phyloP scores from a whole-genome alignment of 1,139 yeast species.

The Lodderomyces orthopsilosis region DNA sequence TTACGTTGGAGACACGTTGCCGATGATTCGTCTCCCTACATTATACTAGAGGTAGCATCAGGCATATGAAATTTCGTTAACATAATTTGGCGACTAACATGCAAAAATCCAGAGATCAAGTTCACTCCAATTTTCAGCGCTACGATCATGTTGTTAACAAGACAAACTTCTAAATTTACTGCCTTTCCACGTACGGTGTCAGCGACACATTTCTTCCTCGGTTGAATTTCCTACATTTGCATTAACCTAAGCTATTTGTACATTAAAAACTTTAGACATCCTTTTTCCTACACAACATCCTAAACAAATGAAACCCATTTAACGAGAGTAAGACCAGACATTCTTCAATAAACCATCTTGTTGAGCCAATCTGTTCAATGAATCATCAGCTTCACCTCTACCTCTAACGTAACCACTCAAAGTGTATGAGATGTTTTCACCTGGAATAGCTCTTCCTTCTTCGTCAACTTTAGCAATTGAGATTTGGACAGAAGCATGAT shows the following conservation, averaged over 20 bases:
- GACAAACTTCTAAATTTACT: background rate
- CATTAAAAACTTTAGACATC: constrained; percentile 1
- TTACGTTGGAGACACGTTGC: too few relatives aligned
- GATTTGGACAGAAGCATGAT: constrained; percentile 95
- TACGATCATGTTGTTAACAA: too few relatives aligned
- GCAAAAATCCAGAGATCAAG: too few relatives aligned
- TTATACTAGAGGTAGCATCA: too few relatives aligned
- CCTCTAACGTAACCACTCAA: constrained; percentile 88
- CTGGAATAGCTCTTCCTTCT: constrained; percentile 93
- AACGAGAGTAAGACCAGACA: constrained; percentile 99
- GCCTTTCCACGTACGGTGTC: background rate
- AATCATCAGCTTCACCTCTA: constrained; percentile 93
- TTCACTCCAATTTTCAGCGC: too few relatives aligned
- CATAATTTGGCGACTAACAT: too few relatives aligned
- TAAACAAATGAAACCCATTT: constrained; percentile 29
- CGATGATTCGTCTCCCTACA: too few relatives aligned
- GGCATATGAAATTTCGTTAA: too few relatives aligned
- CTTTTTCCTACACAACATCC: background rate
- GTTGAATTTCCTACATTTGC: background rate
- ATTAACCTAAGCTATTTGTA: constrained; percentile 3
- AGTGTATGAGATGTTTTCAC: constrained; percentile 92
- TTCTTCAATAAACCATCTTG: constrained; percentile 97
- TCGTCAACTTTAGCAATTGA: constrained; percentile 67
- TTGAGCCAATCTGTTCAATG: constrained; percentile 99
- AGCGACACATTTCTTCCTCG: background rate